Percentiles rank a stretch among this genome's conserved stretches.
Evolutionary conservation across 2,329 filamentous ascomycete genomes (phyloP).

Genomic region (Rhynchosporium graminicola): DNA sequence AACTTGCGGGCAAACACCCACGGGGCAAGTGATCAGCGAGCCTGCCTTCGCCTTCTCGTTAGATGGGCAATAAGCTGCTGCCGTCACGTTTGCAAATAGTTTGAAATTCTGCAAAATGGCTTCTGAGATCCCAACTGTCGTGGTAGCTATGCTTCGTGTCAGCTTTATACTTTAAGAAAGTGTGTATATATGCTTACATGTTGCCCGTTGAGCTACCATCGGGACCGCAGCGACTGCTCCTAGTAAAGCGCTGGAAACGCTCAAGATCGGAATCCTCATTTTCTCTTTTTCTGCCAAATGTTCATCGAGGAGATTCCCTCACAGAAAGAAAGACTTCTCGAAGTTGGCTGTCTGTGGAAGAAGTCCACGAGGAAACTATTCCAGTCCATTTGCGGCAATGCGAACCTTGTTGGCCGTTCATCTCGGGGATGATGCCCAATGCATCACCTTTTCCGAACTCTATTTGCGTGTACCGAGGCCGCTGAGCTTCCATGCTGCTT

Average conservation of each 20-base stretch:
- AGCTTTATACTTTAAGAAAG: neutral
- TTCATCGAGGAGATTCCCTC: neutral
- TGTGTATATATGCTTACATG: neutral
- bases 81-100: conserved; percentile 31
- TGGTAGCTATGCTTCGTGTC: conserved; percentile 1
- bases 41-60: conserved; percentile 26
- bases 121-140: conserved; percentile 14
- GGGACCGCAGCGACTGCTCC: neutral
- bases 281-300: neutral
- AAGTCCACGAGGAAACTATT: no score
- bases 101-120: conserved; percentile 27
- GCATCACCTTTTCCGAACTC: no score
- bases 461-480: no score
- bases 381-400: no score
- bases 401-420: no score
- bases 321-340: neutral
- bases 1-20: conserved; percentile 25
- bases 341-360: neutral
- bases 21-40: conserved; percentile 26
- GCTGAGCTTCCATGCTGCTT: no score
- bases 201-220: neutral
- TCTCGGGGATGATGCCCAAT: no score
- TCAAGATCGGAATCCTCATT: neutral
- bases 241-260: neutral
- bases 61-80: conserved; percentile 32